These are phyloP conservation scores for Trichosporon sp. DNA, from an alignment of 1,284 basidiomycete genomes.

Conservation along the genomic window DNA sequence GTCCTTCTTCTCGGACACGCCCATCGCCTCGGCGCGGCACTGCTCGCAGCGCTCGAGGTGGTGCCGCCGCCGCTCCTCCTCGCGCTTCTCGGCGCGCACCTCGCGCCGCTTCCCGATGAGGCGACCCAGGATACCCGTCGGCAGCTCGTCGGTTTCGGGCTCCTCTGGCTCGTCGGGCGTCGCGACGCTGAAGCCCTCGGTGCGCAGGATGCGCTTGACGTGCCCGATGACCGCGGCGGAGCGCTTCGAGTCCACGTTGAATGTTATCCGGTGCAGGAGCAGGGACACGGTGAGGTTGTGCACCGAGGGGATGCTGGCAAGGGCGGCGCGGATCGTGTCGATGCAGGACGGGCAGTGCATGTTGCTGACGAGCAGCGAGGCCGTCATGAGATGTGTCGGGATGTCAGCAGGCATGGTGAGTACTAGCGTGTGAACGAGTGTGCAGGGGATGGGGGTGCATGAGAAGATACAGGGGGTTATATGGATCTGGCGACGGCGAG, in stretches of 20 bases:
- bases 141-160: not conserved
- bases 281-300: constrained; percentile 39
- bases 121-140: not conserved
- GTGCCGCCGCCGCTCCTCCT: constrained; percentile 29
- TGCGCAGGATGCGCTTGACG: constrained; percentile 22
- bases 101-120: constrained; percentile 2
- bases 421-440: not conserved
- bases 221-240: constrained; percentile 22
- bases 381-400: constrained; percentile 25
- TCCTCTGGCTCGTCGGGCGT: constrained; percentile 11
- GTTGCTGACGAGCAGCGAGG: constrained; percentile 36
- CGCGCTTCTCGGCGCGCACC: constrained; percentile 13
- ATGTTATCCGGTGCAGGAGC: constrained; percentile 41
- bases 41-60: constrained; percentile 46
- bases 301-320: constrained; percentile 30
- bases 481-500: not conserved
- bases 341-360: constrained; percentile 52
- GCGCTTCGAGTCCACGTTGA: constrained; percentile 25
- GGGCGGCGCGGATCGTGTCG: constrained; percentile 40
- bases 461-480: not conserved
- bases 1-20: constrained; percentile 46
- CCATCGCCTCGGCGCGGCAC: constrained; percentile 35
- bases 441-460: not conserved
- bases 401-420: constrained; percentile 9
- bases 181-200: constrained; percentile 37